Evolutionary conservation across 768 basidiomycete genomes (phyloP).

Genomic region (Boletus rufocinnamomeus): DNA sequence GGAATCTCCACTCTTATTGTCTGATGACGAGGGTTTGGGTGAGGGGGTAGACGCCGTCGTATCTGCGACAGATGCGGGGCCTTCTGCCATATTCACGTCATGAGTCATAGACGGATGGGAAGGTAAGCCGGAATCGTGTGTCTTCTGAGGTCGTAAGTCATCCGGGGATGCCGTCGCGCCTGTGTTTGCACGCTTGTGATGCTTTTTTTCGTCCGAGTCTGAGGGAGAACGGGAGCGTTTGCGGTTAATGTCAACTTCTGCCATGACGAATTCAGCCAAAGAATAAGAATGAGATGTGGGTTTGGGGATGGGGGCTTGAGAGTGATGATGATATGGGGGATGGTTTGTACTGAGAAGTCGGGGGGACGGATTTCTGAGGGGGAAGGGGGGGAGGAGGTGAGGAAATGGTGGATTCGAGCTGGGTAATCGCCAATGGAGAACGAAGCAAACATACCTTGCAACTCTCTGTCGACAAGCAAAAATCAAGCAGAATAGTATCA

Average conservation of each 20-base stretch:
- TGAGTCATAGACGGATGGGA: slow-evolving; percentile 41
- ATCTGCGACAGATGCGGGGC: slow-evolving; percentile 39
- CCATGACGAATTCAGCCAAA: slow-evolving; percentile 69
- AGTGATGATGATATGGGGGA: slow-evolving; percentile 42
- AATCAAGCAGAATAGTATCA: not conserved
- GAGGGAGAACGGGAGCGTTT: slow-evolving; percentile 88
- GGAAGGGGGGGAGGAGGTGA: slow-evolving; percentile 55
- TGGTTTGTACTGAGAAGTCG: slow-evolving; percentile 40
- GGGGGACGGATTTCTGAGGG: slow-evolving; percentile 50
- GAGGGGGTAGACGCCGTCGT: slow-evolving; percentile 59
- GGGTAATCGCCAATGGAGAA: slow-evolving; percentile 42
- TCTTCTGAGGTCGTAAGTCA: slow-evolving; percentile 55
- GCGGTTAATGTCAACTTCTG: slow-evolving; percentile 82
- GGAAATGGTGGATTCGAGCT: slow-evolving; percentile 57
- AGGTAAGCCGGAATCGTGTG: slow-evolving; percentile 45
- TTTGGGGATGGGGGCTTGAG: slow-evolving; percentile 47
- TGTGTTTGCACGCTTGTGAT: slow-evolving; percentile 82
- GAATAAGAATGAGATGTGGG: slow-evolving; percentile 39
- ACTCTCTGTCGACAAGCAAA: not conserved
- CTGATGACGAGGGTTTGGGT: slow-evolving; percentile 47
- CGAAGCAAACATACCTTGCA: slow-evolving; percentile 39
- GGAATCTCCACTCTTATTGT: slow-evolving; percentile 45
- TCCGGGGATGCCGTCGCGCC: slow-evolving; percentile 64
- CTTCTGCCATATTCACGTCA: slow-evolving; percentile 70
- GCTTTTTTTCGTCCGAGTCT: slow-evolving; percentile 77